phyloP scores from a whole-genome alignment of 1,139 yeast genomes.

The Scheffersomyces parashehatae region DNA sequence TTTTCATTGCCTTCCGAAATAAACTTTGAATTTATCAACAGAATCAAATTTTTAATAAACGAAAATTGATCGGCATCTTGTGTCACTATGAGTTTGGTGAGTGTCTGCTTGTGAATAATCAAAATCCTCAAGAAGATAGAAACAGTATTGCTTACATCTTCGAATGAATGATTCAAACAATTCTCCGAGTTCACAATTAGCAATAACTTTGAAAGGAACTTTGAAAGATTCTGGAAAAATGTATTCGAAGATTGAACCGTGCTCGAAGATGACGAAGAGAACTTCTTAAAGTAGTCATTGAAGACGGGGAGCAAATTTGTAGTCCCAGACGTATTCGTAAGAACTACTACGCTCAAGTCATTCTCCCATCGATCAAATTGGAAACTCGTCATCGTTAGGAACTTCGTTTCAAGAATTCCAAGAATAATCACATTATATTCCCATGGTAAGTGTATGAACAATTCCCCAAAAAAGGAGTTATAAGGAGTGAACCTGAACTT shows the following conservation, averaged over 20 bases:
- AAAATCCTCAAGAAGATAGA: constrained; percentile 56
- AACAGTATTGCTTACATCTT: constrained; percentile 20
- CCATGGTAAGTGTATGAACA: constrained; percentile 35
- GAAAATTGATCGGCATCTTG: constrained; percentile 35
- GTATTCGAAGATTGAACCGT: constrained; percentile 20
- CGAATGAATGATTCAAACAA: constrained; percentile 2
- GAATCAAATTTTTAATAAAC: constrained; percentile 47
- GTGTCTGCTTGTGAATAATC: constrained; percentile 54
- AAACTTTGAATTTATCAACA: constrained; percentile 44
- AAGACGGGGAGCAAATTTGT: constrained; percentile 28
- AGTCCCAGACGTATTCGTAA: constrained; percentile 10
- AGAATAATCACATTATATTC: constrained; percentile 29
- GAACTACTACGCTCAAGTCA: constrained; percentile 31
- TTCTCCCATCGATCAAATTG: constrained; percentile 27
- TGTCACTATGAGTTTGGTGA: constrained; percentile 32
- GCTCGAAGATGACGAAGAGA: constrained; percentile 28
- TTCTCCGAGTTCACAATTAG: constrained; percentile 12
- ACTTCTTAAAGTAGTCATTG: constrained; percentile 42
- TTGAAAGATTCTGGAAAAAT: constrained; percentile 20
- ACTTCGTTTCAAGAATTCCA: constrained; percentile 27
- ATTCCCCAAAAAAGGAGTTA: constrained; percentile 45
- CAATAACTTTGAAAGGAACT: constrained; percentile 20
- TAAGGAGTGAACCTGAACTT: constrained; percentile 37
- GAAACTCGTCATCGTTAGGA: constrained; percentile 20
- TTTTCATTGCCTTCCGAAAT: constrained; percentile 45